Conservation (phyloP, 805 yeast species). For the Metschnikowia lachancei region DNA sequence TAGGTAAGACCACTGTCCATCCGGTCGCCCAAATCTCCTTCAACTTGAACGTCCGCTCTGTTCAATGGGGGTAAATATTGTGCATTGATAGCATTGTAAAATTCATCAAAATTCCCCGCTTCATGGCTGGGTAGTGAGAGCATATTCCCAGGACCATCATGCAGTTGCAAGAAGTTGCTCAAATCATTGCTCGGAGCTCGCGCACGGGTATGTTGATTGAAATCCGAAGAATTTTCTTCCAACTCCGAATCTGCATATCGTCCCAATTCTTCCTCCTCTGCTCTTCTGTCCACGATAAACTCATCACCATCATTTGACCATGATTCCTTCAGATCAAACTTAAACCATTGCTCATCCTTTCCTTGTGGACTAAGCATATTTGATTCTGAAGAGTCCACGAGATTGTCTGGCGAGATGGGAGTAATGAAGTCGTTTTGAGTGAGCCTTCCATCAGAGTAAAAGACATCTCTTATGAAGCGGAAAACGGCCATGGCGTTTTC, state of each 20-base stretch:
- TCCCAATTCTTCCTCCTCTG: slow-evolving; percentile 26
- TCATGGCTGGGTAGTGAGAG: slow-evolving; percentile 8
- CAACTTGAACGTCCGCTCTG: slow-evolving; percentile 20
- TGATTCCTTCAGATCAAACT: slow-evolving; percentile 12
- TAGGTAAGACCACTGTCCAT: slow-evolving; percentile 58
- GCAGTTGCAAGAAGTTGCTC: slow-evolving; percentile 12
- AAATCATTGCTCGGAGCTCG: slow-evolving; percentile 5
- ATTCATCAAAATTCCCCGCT: slow-evolving; percentile 21
- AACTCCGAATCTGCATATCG: slow-evolving; percentile 30
- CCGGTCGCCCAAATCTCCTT: slow-evolving; percentile 53
- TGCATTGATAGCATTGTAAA: slow-evolving; percentile 24
- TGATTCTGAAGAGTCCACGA: slow-evolving; percentile 17
- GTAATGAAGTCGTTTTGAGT: slow-evolving; percentile 40
- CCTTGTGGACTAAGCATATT: slow-evolving; percentile 17
- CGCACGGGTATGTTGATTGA: slow-evolving; percentile 9
- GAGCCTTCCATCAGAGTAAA: slow-evolving; percentile 42
- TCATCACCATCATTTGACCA: slow-evolving; percentile 20
- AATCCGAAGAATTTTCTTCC: slow-evolving; percentile 27
- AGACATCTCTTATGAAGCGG: slow-evolving; percentile 31
- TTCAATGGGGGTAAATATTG: slow-evolving; percentile 19
- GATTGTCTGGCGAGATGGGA: slow-evolving; percentile 33
- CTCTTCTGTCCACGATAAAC: slow-evolving; percentile 21
- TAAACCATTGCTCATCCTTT: slow-evolving; percentile 31
- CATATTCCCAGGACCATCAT: slow-evolving; percentile 6
- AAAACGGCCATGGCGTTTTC: slow-evolving; percentile 22